Evolutionary conservation across 2,329 filamentous ascomycete genomes (phyloP), one percentile per base, ranked within the genome.

Genomic region (Penicillium sp.): DNA sequence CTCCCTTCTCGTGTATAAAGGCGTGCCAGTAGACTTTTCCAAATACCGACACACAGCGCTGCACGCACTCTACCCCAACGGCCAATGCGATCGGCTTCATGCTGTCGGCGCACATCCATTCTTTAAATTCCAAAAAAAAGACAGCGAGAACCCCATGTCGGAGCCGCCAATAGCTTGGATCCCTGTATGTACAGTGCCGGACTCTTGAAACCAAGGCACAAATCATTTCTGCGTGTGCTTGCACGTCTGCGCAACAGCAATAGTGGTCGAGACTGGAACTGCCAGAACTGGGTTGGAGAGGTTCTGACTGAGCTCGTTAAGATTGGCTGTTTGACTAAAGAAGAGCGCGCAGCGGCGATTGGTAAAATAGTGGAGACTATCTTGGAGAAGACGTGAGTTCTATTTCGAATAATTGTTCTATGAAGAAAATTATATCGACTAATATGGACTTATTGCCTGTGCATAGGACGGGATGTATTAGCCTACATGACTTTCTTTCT

Each of bases 281-380:
- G 68, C 42, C 68, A 71, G 60, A 67, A 70, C 18, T 71, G 69
- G 69, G 67, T 71, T 9, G 67, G 63, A 1, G 69, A 71, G 50
- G 69, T 67, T 6, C 42, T 71, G 35, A 44, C 39, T 11, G 53
- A 59, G n/a, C 47, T 71, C 44, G 65, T 68, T 5, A 56, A 61
- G 24, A 46, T 58, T 9, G 63, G 62, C 3, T 67, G 59, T 56
- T 43, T 71, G 29, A 64, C 53, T 2, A 39, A 40, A 11, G 44
- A 45, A n/a, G 51, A 66, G 31, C 50, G 68, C 5, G 58, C 50
- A 4, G 34, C 26, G 20, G 68, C 64, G 6, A 64, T 71, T 38
- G 58, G 62, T 56, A 48, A 56, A 39, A 71, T 71, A 67, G 58
- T 66, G 26, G 66, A 68, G 53, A 61, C 50, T 24, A 68, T 66